Evolutionary conservation across 345 rosid species (phyloP), one percentile per base, ranked within the genome.

Genomic region (Citrus medica): DNA sequence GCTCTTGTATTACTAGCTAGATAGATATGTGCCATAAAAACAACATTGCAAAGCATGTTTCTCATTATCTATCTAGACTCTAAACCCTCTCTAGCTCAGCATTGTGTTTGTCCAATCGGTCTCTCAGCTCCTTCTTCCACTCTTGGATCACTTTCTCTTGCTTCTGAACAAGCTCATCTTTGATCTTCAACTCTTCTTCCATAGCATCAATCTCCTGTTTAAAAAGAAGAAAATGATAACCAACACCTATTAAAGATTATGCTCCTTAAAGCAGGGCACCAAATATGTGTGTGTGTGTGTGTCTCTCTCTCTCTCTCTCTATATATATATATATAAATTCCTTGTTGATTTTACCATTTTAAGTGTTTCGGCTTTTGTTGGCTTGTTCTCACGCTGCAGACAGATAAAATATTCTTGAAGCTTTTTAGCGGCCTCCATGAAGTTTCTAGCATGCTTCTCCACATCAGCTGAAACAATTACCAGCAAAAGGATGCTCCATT

Each of bases 381-480:
- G 89, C 51, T 82, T 87, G 73, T 88, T 90, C 74, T 87, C 88
- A 17, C 91, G 87, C 53, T 91, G 94, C 59, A 96, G 88, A n/a
- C 90, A 89, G 79, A 92, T 83, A 66, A 96, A 90, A 78, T 92
- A 89, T 62, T 83, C 86, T 80, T 92, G 97, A 73, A 96, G 95
- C 88, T 89, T 91, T 82, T 94, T 90, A 46, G 97, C 99, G 82
- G 97, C 99, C 89, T 92, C 97, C 98, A 94, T 96, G 84, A 96
- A 96, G 61, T 91, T 95, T 82, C 94, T 88, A 7, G 97, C 97
- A 73, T 92, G 94, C 74, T 92, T 89, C 88, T 92, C 98, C 58
- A 89, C 98, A 80, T 89, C 98, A 84, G 89, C 97, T 91, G 80
- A 55, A 83, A 4, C 33, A 63, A 73, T 21, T 8, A 17, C 7